Percentiles rank a stretch among this genome's conserved stretches.
These are phyloP conservation scores for Gamarada debralockiae DNA, from an alignment of 495 filamentous ascomycete genomes.

Conservation along the genomic window DNA sequence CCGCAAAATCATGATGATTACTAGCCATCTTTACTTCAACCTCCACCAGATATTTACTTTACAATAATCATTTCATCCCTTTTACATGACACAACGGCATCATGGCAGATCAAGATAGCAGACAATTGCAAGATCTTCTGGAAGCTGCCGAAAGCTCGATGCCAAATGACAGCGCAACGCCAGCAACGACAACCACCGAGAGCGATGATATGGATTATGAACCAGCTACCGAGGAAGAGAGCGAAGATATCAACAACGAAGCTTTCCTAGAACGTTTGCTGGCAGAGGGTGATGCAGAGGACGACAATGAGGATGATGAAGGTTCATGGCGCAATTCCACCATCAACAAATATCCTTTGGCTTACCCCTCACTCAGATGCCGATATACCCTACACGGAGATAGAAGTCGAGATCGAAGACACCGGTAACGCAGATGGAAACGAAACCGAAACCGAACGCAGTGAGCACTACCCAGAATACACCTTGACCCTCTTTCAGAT, in stretches of 20 bases:
- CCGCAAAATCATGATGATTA: too few species aligned
- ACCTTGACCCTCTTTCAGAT: conserved; percentile 12
- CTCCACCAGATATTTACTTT: too few species aligned
- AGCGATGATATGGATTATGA: conserved; percentile 26
- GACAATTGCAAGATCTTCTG: background rate
- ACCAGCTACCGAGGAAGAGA: conserved; percentile 11
- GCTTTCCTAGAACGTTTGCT: conserved; percentile 3
- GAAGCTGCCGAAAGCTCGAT: background rate
- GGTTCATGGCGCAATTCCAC: conserved; percentile 3
- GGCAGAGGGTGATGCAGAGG: conserved; percentile 11
- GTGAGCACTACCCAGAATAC: conserved; percentile 14
- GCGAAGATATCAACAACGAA: conserved; percentile 14
- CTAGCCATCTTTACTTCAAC: too few species aligned
- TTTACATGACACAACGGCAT: background rate
- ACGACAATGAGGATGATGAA: conserved; percentile 19
- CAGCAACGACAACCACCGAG: background rate
- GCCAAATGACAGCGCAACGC: background rate
- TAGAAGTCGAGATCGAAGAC: conserved; percentile 17
- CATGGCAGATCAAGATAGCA: background rate
- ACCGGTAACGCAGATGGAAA: conserved; percentile 4
- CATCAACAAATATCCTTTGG: conserved; percentile 8
- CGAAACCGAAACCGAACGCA: conserved; percentile 17
- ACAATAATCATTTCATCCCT: too few species aligned
- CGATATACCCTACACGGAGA: conserved; percentile 2
- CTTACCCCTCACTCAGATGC: conserved; percentile 1